Conservation (phyloP, 805 yeast species). For the Blastobotrys chiropterorum region DNA sequence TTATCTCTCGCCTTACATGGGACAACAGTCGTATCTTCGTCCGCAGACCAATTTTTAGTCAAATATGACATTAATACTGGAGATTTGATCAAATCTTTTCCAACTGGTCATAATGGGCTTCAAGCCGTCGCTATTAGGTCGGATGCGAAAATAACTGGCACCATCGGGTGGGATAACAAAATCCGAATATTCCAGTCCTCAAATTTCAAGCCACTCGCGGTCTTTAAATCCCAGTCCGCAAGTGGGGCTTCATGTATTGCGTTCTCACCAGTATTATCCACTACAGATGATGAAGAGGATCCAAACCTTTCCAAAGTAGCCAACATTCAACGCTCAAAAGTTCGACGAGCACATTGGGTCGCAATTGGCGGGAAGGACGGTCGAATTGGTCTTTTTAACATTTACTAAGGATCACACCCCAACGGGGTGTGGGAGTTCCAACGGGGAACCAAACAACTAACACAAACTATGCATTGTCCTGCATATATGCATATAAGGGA, state of each 20-base stretch:
- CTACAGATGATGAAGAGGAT: not conserved
- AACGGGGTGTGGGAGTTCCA: too few relatives aligned
- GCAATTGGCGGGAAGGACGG: slow-evolving; percentile 55
- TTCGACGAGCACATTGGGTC: slow-evolving; percentile 26
- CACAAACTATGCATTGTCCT: too few relatives aligned
- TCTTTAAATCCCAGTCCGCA: slow-evolving; percentile 27
- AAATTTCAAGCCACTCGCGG: slow-evolving; percentile 27
- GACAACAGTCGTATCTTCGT: slow-evolving; percentile 25
- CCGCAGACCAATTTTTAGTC: slow-evolving; percentile 30
- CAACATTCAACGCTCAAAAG: not conserved
- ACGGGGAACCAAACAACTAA: too few relatives aligned
- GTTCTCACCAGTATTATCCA: slow-evolving; percentile 12
- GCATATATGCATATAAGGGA: too few relatives aligned
- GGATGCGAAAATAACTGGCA: slow-evolving; percentile 22
- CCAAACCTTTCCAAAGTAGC: not conserved
- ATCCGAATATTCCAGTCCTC: slow-evolving; percentile 27
- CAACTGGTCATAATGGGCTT: slow-evolving; percentile 28
- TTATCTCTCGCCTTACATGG: slow-evolving; percentile 22
- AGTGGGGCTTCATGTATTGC: slow-evolving; percentile 25
- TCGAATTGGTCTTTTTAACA: slow-evolving; percentile 38
- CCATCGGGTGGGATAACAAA: slow-evolving; percentile 38
- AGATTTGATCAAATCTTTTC: slow-evolving; percentile 4
- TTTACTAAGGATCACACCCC: slow-evolving; percentile 11
- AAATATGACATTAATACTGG: slow-evolving; percentile 21
- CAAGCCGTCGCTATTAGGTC: slow-evolving; percentile 23